These are phyloP conservation scores for Helenozyma rhizophorensis DNA, from an alignment of 805 yeast genomes.

Conservation along the genomic window DNA sequence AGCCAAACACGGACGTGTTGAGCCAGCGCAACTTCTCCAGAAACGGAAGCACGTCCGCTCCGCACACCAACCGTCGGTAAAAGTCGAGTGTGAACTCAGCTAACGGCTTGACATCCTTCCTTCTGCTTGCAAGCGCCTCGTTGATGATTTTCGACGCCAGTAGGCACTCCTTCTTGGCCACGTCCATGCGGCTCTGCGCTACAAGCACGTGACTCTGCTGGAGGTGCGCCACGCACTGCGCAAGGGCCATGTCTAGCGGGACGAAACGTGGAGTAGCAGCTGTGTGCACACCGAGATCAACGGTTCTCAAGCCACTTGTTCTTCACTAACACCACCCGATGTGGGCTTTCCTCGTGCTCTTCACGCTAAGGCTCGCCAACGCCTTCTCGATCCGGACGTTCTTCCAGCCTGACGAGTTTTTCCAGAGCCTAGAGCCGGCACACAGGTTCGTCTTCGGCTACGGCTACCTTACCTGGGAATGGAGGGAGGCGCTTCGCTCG, in stretches of 20 bases:
- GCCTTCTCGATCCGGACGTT: constrained; percentile 64
- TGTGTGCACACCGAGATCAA: no score
- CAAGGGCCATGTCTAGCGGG: no score
- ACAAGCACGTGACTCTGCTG: constrained; percentile 11
- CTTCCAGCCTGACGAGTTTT: constrained; percentile 95
- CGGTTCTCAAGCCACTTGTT: no score
- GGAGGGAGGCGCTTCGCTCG: constrained; percentile 73
- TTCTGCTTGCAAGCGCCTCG: constrained; percentile 3
- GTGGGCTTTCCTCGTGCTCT: constrained; percentile 8
- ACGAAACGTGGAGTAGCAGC: no score
- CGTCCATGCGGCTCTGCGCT: constrained; percentile 5
- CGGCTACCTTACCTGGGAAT: constrained; percentile 93
- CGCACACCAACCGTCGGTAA: constrained; percentile 5
- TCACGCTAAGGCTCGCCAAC: constrained; percentile 53
- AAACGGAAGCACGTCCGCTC: constrained; percentile 9
- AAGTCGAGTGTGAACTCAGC: constrained; percentile 10
- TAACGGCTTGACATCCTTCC: constrained; percentile 1
- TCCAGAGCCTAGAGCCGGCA: constrained; percentile 92
- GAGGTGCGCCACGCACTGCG: neutral
- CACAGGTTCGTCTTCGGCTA: constrained; percentile 68
- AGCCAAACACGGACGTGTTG: constrained; percentile 11
- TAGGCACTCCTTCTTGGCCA: constrained; percentile 9
- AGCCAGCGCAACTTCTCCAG: constrained; percentile 15
- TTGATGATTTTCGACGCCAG: constrained; percentile 8
- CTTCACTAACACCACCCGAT: neutral